Evolutionary conservation across 495 filamentous ascomycete species (phyloP).

Genomic region (Lasiosphaeria ovina): DNA sequence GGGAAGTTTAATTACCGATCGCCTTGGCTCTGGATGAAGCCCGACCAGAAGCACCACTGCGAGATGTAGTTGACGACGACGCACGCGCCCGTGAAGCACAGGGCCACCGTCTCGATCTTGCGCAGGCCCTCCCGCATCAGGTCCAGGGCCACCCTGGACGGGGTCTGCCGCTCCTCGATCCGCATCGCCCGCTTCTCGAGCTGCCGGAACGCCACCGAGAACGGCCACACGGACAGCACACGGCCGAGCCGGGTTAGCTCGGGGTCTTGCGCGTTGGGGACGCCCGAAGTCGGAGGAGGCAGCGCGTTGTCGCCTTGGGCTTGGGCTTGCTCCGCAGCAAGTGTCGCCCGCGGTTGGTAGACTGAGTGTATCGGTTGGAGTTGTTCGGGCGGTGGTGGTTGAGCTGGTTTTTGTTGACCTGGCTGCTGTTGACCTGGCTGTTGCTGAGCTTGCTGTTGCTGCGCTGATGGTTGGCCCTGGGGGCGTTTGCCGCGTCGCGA

Average conservation of each 20-base stretch:
- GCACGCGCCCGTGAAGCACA: not conserved
- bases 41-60: constrained; percentile 11
- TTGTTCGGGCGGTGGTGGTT: not conserved
- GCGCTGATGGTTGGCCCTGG: not conserved
- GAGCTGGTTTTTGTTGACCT: not conserved
- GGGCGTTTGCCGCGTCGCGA: not conserved
- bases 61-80: constrained; percentile 9
- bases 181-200: not conserved
- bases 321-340: no score
- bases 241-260: not conserved
- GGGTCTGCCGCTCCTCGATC: not conserved
- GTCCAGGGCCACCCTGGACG: not conserved
- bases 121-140: not conserved
- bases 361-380: not conserved
- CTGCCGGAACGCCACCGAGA: not conserved
- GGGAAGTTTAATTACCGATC: not conserved
- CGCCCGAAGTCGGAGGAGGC: no score
- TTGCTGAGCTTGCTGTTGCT: not conserved
- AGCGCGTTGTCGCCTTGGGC: no score
- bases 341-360: no score
- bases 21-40: constrained; percentile 2
- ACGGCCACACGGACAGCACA: not conserved
- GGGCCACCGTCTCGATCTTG: not conserved
- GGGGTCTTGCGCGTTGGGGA: no score
- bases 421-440: not conserved